Conservation (phyloP, 1,139 yeast genomes). For the Pichia terricola region DNA sequence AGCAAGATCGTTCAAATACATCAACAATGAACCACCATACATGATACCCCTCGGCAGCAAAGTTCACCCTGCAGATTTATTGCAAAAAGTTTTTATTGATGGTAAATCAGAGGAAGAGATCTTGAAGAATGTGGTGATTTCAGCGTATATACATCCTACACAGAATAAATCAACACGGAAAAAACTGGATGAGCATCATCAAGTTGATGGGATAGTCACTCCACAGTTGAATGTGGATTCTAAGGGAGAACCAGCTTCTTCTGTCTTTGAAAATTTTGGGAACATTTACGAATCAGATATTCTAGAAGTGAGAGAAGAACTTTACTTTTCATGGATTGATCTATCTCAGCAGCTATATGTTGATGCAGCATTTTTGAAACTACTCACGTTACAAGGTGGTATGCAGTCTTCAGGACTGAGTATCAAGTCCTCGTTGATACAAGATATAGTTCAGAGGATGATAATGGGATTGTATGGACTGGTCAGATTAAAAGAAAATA, state of each 20-base stretch:
- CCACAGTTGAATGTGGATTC: no score
- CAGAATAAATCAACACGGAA: not conserved
- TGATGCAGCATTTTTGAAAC: slow-evolving; percentile 34
- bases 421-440: slow-evolving; percentile 31
- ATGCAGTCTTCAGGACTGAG: slow-evolving; percentile 25
- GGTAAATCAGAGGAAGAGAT: slow-evolving; percentile 9
- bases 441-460: slow-evolving; percentile 33
- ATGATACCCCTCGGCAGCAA: slow-evolving; percentile 18
- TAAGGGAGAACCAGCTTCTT: no score
- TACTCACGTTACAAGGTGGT: slow-evolving; percentile 30
- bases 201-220: no score
- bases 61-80: slow-evolving; percentile 22
- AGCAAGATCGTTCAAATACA: slow-evolving; percentile 21
- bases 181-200: no score
- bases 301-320: slow-evolving; percentile 13
- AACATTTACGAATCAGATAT: no score
- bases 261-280: no score
- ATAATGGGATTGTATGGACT: slow-evolving; percentile 25
- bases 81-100: slow-evolving; percentile 12
- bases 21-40: slow-evolving; percentile 23
- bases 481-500: slow-evolving; percentile 15
- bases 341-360: slow-evolving; percentile 42
- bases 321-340: slow-evolving; percentile 47
- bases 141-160: slow-evolving; percentile 21
- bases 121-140: slow-evolving; percentile 14